These are phyloP conservation scores for Artemisia argyi DNA, from an alignment of 129 eudicot species.

Conservation along the genomic window DNA sequence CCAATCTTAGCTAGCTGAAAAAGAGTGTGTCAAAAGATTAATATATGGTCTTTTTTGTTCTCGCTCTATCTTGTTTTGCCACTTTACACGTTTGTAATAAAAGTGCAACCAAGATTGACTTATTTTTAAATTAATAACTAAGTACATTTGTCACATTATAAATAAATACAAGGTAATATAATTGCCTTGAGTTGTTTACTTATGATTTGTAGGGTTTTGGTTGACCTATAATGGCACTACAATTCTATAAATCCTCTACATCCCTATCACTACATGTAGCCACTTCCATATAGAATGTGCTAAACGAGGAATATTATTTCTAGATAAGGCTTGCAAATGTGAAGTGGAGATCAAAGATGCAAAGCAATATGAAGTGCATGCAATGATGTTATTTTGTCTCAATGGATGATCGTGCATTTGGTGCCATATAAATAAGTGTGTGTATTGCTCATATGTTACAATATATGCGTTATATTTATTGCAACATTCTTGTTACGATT, in stretches of 20 bases:
- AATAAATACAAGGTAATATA: not conserved
- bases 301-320: slow-evolving; percentile 27
- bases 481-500: not conserved
- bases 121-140: too few relatives aligned
- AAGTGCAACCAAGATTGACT: too few relatives aligned
- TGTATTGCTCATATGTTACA: not conserved
- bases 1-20: too few relatives aligned
- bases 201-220: slow-evolving; percentile 26
- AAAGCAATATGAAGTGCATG: slow-evolving; percentile 22
- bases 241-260: not conserved
- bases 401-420: not conserved
- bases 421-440: not conserved
- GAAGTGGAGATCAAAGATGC: slow-evolving; percentile 27
- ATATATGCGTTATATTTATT: too few relatives aligned
- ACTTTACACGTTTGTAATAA: too few relatives aligned
- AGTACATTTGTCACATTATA: too few relatives aligned
- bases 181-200: slow-evolving; percentile 14
- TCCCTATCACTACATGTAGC: not conserved
- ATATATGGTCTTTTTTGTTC: too few relatives aligned
- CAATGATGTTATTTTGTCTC: slow-evolving; percentile 21
- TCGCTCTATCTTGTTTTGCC: too few relatives aligned
- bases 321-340: slow-evolving; percentile 28
- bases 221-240: slow-evolving; percentile 22
- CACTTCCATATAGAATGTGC: slow-evolving; percentile 22
- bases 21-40: too few relatives aligned